Evolutionary conservation across 2,329 filamentous ascomycete genomes (phyloP), one percentile per base, ranked within the genome.

Genomic region (Pseudopithomyces chartarum): DNA sequence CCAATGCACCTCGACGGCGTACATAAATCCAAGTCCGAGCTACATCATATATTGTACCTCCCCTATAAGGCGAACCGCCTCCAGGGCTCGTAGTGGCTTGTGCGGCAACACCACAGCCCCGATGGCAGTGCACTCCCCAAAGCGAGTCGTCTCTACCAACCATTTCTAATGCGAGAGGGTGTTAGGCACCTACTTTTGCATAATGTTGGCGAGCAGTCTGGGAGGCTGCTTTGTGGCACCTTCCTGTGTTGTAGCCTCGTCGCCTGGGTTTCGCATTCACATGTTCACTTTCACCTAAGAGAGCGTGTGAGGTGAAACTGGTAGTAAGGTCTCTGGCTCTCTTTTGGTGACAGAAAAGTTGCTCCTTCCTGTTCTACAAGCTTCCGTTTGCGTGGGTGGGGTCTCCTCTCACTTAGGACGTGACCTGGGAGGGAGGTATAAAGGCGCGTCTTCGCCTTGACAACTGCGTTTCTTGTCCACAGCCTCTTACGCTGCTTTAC

Each of bases 61-160:
- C 17, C 29, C 22, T 15, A 12, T 19, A 12, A 3, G 10, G 22
- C 39, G n/a, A n/a, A n/a, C 29, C 10, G 22, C 5, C 17, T 38
- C 6, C 17, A 15, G 13, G 39, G 19, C 12, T 6, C 29, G 10
- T 11, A 22, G 49, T 48, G 43, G 55, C 55, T 56, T 20, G 38
- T 56, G 54, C 48, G 48, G 49, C 54, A 42, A 34, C 19, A 42
- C 23, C 15, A n/a, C 49, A 49, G n/a, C 43, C 49, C 29, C 11
- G 40, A 39, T 46, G 49, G 54, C 54, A 22, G 54, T 44, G 54
- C 47, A 45, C 4, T 34, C 10, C 10, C 17, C 29, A 33, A 43
- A 10, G 40, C 3, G 15, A 5, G 15, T 13, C 11, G 3, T 13
- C 15, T 36, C 6, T 11, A 5, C 11, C 11, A 13, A n/a, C 6